phyloP scores from a whole-genome alignment of 2,329 filamentous ascomycete species.

The Xylariaceae sp. region DNA sequence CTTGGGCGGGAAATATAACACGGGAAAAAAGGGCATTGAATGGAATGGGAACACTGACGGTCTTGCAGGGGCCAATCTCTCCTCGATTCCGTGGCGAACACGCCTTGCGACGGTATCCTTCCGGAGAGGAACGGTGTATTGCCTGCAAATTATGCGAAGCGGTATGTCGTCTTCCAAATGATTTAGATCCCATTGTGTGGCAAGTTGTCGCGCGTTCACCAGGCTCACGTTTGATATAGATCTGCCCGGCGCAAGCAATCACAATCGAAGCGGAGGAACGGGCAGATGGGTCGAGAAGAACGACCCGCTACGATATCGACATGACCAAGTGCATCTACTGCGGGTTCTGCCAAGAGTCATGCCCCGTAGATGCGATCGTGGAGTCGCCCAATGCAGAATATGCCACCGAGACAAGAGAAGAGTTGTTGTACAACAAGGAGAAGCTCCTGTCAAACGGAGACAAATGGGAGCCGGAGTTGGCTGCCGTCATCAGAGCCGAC shows the following conservation, averaged over 20 bases:
- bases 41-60: slow-evolving; percentile 22
- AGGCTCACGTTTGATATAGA: slow-evolving; percentile 45
- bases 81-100: slow-evolving; percentile 98
- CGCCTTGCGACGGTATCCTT: slow-evolving; percentile 92
- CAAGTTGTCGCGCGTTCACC: not conserved
- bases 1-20: not conserved
- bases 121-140: slow-evolving; percentile 98
- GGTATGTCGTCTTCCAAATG: slow-evolving; percentile 42
- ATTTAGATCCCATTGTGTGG: not conserved
- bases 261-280: slow-evolving; percentile 99
- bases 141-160: slow-evolving; percentile 99
- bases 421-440: slow-evolving; percentile 97
- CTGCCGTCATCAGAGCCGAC: slow-evolving; percentile 88
- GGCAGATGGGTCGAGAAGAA: slow-evolving; percentile 90
- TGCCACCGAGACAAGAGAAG: slow-evolving; percentile 74
- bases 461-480: slow-evolving; percentile 97
- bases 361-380: slow-evolving; percentile 90
- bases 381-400: slow-evolving; percentile 67
- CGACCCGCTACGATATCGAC: slow-evolving; percentile 97
- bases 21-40: slow-evolving; percentile 18
- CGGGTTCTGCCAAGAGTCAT: slow-evolving; percentile 98
- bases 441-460: slow-evolving; percentile 88
- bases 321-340: slow-evolving; percentile 99
- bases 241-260: slow-evolving; percentile 97
- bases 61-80: slow-evolving; percentile 80